phyloP scores from a whole-genome alignment of 2,329 filamentous ascomycete genomes.

The Calonectria montana region DNA sequence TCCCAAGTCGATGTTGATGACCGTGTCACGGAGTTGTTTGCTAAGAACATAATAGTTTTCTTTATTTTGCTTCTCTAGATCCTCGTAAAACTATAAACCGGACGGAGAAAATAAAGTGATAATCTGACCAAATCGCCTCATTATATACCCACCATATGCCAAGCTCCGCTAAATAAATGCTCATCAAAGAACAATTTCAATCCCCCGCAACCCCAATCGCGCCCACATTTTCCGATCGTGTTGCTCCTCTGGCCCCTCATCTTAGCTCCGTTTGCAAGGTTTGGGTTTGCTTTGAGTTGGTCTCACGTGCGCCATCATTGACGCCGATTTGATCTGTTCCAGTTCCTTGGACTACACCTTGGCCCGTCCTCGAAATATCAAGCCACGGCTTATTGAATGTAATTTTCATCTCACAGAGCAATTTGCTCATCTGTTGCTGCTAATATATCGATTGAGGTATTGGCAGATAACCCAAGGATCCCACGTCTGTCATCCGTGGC shows the following conservation, averaged over 20 bases:
- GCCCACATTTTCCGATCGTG: not conserved
- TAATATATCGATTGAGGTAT: not conserved
- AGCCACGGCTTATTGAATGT: not conserved
- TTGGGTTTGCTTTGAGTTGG: not conserved
- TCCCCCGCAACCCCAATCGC: not conserved
- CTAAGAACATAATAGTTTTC: not conserved
- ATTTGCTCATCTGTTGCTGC: not conserved
- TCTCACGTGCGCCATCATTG: not conserved
- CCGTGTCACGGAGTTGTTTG: not conserved
- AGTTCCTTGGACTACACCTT: not conserved
- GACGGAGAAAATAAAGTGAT: no score
- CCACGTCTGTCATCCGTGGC: not conserved
- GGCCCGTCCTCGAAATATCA: not conserved
- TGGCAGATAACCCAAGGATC: not conserved
- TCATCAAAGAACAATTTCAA: not conserved
- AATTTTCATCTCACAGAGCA: not conserved
- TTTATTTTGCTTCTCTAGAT: not conserved
- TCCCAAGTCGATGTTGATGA: not conserved
- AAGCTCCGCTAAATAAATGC: not conserved
- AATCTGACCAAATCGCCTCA: not conserved
- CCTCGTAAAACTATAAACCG: not conserved
- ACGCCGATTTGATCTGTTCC: not conserved
- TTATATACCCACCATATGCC: not conserved
- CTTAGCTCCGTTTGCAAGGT: not conserved
- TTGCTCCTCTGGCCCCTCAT: not conserved